Conservation (phyloP, 495 filamentous ascomycete species). For the Lepraria neglecta region DNA sequence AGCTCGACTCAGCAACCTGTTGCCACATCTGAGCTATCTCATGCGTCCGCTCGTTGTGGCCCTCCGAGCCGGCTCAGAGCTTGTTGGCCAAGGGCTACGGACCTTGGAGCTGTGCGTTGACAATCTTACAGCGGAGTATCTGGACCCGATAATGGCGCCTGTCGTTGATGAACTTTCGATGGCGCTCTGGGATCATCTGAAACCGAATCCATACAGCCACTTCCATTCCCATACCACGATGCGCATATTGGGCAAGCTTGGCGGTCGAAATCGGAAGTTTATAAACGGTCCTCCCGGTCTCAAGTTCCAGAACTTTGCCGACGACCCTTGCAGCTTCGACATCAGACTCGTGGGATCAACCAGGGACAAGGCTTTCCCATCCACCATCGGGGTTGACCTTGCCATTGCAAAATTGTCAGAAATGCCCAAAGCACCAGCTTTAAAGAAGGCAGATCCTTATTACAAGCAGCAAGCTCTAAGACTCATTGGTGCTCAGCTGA, state of each 20-base stretch:
- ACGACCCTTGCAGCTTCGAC: slow-evolving; percentile 80
- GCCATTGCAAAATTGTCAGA: slow-evolving; percentile 84
- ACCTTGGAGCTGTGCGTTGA: slow-evolving; percentile 97
- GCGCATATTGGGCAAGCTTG: slow-evolving; percentile 95
- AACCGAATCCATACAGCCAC: slow-evolving; percentile 87
- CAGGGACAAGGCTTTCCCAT: slow-evolving; percentile 79
- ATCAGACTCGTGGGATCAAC: slow-evolving; percentile 82
- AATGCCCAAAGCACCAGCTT: slow-evolving; percentile 53
- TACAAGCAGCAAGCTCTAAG: slow-evolving; percentile 92
- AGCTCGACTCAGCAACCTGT: slow-evolving; percentile 84
- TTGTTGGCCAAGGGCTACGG: slow-evolving; percentile 88
- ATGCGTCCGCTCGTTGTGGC: slow-evolving; percentile 97
- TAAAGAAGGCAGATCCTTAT: slow-evolving; percentile 69
- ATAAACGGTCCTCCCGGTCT: slow-evolving; percentile 79
- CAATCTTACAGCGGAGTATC: slow-evolving; percentile 93
- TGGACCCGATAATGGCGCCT: slow-evolving; percentile 98
- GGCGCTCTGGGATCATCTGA: slow-evolving; percentile 88
- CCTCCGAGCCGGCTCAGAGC: slow-evolving; percentile 79
- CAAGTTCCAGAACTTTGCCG: slow-evolving; percentile 73
- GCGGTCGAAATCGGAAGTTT: slow-evolving; percentile 91
- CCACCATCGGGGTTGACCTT: slow-evolving; percentile 75
- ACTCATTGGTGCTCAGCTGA: slow-evolving; percentile 77
- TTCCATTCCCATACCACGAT: slow-evolving; percentile 97
- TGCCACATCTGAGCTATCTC: slow-evolving; percentile 93
- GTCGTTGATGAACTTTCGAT: slow-evolving; percentile 98